Evolutionary conservation across 176 grass and related monocot genomes (phyloP), one percentile per base, ranked within the genome.

Genomic region (Oropetium thomaeum): DNA sequence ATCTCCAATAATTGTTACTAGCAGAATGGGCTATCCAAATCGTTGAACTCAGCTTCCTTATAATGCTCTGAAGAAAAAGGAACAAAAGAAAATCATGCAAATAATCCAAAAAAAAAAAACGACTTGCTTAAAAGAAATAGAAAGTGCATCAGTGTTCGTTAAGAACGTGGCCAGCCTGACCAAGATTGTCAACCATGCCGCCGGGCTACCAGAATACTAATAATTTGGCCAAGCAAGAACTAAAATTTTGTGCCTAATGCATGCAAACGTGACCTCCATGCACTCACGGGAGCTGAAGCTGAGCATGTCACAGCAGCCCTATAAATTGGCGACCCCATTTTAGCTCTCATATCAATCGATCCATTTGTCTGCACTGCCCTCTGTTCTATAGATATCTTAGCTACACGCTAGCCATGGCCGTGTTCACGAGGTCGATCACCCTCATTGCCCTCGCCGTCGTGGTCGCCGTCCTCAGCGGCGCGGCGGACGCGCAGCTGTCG

Each of bases 401-500:
- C 8, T 71, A 11, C 7, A 10, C n/a, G 2, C 54, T 17, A 19
- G 48, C 57, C 28, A 87, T 90, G 84, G 82, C 91, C 9, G 19
- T 6, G 23, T 72, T 71, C 64, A 43, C 34, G 47, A 51, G 71
- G 51, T 3, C 30, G n/a, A 37, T 20, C 17, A 16, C 47, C 12
- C 54, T 82, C 23, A 10, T 86, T 2, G 54, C 49, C 16, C 63
- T 93, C 55, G 39, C 74, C 30, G 65, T 48, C 15, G 61, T 64
- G 8, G 27, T 87, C 67, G 41, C 47, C 19, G 25, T 79, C 8
- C 16, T 89, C 16, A 28, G 55, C 61, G 12, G 54, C 19, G 62
- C 38, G 5, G 49, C 76, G 57, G 90, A 62, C 23, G 87, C 89
- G 62, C 15, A 87, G 65, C 60, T 90, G 2, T 92, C 93, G 3